These are phyloP conservation scores for Plasmodium yoelii DNA, from an alignment of 169 alveolate genomes.

Conservation along the genomic window DNA sequence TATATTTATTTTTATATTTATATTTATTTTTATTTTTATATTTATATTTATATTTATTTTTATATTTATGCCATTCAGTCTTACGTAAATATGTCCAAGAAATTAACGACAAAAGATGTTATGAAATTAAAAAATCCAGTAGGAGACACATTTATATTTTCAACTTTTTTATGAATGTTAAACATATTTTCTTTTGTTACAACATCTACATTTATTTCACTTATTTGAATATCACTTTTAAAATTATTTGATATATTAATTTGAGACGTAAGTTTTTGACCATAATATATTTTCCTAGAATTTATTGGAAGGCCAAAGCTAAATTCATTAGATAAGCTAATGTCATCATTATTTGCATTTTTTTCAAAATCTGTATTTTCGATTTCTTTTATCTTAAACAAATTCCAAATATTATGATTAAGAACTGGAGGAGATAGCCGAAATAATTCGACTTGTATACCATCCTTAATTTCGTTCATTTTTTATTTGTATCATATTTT, in stretches of 20 bases:
- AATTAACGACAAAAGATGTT: conserved; percentile 33
- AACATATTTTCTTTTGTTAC: conserved; percentile 36
- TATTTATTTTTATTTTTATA: too few species aligned
- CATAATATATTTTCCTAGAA: conserved; percentile 48
- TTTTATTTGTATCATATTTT: background rate
- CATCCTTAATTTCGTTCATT: conserved; percentile 68
- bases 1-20: too few species aligned
- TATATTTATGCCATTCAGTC: conserved; percentile 1
- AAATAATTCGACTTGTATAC: conserved; percentile 50
- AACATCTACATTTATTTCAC: conserved; percentile 41
- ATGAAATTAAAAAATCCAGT: conserved; percentile 40
- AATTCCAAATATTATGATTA: conserved; percentile 52
- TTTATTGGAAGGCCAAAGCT: conserved; percentile 55
- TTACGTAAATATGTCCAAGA: conserved; percentile 50
- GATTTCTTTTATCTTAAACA: conserved; percentile 44
- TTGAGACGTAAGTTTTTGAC: conserved; percentile 45
- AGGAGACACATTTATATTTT: conserved; percentile 13
- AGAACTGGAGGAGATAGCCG: conserved; percentile 49
- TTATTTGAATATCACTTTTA: conserved; percentile 45
- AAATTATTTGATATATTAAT: conserved; percentile 58
- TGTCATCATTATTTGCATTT: conserved; percentile 13
- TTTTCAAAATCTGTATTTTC: conserved; percentile 33
- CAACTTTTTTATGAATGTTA: conserved; percentile 34
- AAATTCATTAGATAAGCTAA: conserved; percentile 50
- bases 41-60: too few species aligned